Evolutionary conservation across 352 stramenopile genomes (phyloP), one percentile per base, ranked within the genome.

Genomic region (Globisporangium cystogenes): DNA sequence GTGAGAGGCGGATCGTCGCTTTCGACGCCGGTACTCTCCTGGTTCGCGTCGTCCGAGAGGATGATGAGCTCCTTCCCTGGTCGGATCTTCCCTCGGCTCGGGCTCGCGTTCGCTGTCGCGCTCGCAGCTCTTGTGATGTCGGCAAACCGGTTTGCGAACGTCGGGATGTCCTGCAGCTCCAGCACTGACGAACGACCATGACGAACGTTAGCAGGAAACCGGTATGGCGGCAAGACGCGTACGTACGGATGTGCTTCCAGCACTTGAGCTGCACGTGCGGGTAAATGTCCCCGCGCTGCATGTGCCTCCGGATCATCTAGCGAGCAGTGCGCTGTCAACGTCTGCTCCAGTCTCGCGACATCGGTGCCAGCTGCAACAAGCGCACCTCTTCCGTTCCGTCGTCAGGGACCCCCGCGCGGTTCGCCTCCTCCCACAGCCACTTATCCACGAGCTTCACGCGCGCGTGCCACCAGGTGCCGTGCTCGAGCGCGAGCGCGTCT

Each of bases 41-140:
- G 52, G 52, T 68, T 67, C 11, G 65, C 50, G 2, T 72, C 66
- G 49, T 82, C 74, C 1, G 74, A 80, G 12, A 90, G 68, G 29
- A 90, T 76, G 50, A 87, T 88, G 8, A 93, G 55, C 35, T 87
- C 79, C 61, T 93, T 93, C 14, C 82, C 82, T 4, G 82, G 76
- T 21, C 82, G 71, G 40, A 93, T 51, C 54, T 90, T 89, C 2
- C 82, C 79, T 41, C 82, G 75, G 57, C 70, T 90, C 2, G 79
- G 82, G 59, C 82, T 93, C 15, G 62, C 60, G 24, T 60, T 57
- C 8, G 18, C 53, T 4, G 39, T 24, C 18, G 68, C 60, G 21
- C 56, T 58, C 11, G 24, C 51, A 14, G 42, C 36, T 26, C n/a
- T 35, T 5, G 57, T 55, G 16, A 10, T 41, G 44, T 60, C 60